phyloP scores from a whole-genome alignment of 176 grass and related monocot species.

The Coix lacrymajobi region DNA sequence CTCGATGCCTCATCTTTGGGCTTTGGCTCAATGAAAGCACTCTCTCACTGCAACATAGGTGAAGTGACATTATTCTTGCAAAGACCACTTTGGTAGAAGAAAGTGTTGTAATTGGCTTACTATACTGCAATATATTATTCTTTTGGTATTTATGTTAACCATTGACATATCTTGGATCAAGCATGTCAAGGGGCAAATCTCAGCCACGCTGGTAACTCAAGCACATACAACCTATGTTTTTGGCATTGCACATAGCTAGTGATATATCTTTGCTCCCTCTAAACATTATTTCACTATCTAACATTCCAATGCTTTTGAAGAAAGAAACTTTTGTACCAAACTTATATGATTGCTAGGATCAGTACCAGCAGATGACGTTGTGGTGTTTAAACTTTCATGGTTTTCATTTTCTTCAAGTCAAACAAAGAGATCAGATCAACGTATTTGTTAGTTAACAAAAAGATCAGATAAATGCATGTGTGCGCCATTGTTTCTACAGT shows the following conservation, averaged over 20 bases:
- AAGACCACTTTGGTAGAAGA: constrained; percentile 59
- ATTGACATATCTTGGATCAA: too few relatives aligned
- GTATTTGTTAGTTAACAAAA: not conserved
- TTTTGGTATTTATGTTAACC: too few relatives aligned
- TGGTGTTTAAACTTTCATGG: constrained; percentile 21
- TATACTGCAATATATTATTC: too few relatives aligned
- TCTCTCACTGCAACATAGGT: constrained; percentile 12
- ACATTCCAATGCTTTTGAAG: not conserved
- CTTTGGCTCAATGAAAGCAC: constrained; percentile 29
- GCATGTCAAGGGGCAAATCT: too few relatives aligned
- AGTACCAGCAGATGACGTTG: constrained; percentile 14
- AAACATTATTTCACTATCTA: not conserved
- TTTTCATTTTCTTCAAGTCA: constrained; percentile 27
- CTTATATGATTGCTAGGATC: constrained; percentile 48
- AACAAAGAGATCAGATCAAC: constrained; percentile 7
- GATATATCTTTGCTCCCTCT: not conserved
- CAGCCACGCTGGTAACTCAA: too few relatives aligned
- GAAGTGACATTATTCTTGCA: constrained; percentile 33
- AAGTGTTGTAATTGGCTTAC: too few relatives aligned
- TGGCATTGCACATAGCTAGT: too few relatives aligned
- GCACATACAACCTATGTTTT: too few relatives aligned
- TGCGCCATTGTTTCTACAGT: too few relatives aligned
- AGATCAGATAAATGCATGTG: too few relatives aligned
- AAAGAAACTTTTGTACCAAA: not conserved
- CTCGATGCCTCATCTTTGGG: constrained; percentile 65